Evolutionary conservation across 805 yeast species (phyloP), one percentile per base, ranked within the genome.

Genomic region (Hanseniaspora osmophila): DNA sequence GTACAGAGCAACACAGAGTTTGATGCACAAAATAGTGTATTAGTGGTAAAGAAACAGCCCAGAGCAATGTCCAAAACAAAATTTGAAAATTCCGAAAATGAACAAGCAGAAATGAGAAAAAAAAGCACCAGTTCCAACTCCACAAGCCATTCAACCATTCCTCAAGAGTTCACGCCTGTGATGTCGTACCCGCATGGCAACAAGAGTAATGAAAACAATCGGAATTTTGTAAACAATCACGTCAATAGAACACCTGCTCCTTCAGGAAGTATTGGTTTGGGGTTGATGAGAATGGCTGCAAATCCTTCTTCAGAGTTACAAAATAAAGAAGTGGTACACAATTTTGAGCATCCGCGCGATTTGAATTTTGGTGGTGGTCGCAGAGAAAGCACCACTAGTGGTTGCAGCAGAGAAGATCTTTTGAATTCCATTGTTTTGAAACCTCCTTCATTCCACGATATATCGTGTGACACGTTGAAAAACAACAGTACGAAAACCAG

Each of bases 401-500:
- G 15, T 6, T 12, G 13, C 15, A 32, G 11, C 18, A 35, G 18
- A 10, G 38, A 35, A 35, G 38, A 35, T 6, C 16, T 35, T 13
- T 35, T 13, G 38, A n/a, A 35, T 6, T n/a, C 16, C 16, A 15
- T 35, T 35, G 18, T 35, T 35, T 35, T 35, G 18, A 13, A 35
- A 35, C 38, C 38, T n/a, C 38, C 38, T 35, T 10, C 18, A 13
- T 16, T 35, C 11, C 16, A 13, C 15, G 18, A n/a, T 6, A n/a
- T 13, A 13, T 12, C 15, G 15, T 32, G 13, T n/a, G 13, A n/a
- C 15, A 32, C 35, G 6, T 12, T 12, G 10, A 27, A 19, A 16
- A 42, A 45, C 27, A 44, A 37, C n/a, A 47, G 43, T n/a, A 19
- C 44, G 6, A 33, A 47, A 18, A 30, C 33, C 30, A 41, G 22